Evolutionary conservation across 768 basidiomycete genomes (phyloP).

Genomic region (Phanerochaete sordida): DNA sequence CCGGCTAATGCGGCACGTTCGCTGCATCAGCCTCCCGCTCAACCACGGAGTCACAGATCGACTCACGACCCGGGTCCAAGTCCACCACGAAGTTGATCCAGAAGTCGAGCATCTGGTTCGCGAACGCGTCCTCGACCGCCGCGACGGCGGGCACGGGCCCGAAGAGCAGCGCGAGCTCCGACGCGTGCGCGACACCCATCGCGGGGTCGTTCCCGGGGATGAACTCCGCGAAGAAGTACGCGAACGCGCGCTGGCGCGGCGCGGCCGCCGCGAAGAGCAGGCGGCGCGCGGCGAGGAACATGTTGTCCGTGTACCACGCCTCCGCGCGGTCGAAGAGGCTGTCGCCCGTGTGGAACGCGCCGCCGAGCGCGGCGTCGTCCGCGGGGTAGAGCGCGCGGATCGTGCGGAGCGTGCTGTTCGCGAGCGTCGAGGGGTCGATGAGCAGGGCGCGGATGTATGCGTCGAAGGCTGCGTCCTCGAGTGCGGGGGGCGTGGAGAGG

Average conservation of each 20-base stretch:
- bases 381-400: constrained; percentile 43
- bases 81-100: constrained; percentile 57
- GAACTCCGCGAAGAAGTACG: constrained; percentile 53
- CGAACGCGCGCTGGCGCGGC: constrained; percentile 44
- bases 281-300: constrained; percentile 50
- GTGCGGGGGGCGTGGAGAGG: constrained; percentile 34
- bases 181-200: constrained; percentile 28
- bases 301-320: constrained; percentile 57
- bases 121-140: constrained; percentile 40
- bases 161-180: constrained; percentile 46
- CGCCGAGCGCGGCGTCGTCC: constrained; percentile 44
- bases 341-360: constrained; percentile 56
- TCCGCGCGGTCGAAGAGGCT: constrained; percentile 53
- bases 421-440: constrained; percentile 51
- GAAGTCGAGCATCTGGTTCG: constrained; percentile 46
- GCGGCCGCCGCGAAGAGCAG: constrained; percentile 49
- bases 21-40: not conserved
- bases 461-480: constrained; percentile 43
- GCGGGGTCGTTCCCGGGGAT: constrained; percentile 49
- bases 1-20: constrained; percentile 23
- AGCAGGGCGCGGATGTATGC: constrained; percentile 44
- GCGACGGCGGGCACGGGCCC: constrained; percentile 44
- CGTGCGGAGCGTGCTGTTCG: constrained; percentile 35
- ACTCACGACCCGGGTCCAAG: constrained; percentile 51
- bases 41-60: no score